phyloP scores from a whole-genome alignment of 495 filamentous ascomycete genomes.

The Chlorociboria aeruginascens region DNA sequence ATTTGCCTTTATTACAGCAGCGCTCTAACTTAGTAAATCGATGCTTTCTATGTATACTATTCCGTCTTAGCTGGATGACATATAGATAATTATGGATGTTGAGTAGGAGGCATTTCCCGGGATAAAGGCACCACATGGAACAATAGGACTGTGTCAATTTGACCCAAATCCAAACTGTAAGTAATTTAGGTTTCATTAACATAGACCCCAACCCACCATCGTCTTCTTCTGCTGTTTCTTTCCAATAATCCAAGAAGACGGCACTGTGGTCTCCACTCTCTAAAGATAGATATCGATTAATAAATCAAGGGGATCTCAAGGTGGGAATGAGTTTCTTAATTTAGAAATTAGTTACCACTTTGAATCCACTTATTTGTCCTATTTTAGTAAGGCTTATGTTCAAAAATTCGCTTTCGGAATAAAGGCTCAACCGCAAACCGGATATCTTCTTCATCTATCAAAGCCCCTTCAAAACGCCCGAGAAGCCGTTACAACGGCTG shows the following conservation, averaged over 20 bases:
- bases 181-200: not conserved
- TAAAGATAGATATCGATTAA: not conserved
- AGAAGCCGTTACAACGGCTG: no score
- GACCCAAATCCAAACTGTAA: not conserved
- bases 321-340: not conserved
- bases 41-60: conserved; percentile 49
- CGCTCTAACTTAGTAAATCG: conserved; percentile 57
- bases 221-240: not conserved
- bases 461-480: no score
- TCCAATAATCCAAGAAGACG: not conserved
- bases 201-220: not conserved
- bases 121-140: conserved; percentile 34
- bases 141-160: conserved; percentile 48
- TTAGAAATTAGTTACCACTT: not conserved
- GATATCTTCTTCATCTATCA: no score
- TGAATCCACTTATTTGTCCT: no score
- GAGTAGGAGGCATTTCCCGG: not conserved
- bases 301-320: not conserved
- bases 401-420: no score
- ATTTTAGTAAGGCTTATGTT: no score
- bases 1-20: conserved; percentile 27
- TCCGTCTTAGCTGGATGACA: not conserved
- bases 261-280: not conserved
- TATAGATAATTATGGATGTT: not conserved
- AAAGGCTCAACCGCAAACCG: no score